Evolutionary conservation across 495 filamentous ascomycete genomes (phyloP), one percentile per base, ranked within the genome.

Genomic region (Sordaria brevicollis): DNA sequence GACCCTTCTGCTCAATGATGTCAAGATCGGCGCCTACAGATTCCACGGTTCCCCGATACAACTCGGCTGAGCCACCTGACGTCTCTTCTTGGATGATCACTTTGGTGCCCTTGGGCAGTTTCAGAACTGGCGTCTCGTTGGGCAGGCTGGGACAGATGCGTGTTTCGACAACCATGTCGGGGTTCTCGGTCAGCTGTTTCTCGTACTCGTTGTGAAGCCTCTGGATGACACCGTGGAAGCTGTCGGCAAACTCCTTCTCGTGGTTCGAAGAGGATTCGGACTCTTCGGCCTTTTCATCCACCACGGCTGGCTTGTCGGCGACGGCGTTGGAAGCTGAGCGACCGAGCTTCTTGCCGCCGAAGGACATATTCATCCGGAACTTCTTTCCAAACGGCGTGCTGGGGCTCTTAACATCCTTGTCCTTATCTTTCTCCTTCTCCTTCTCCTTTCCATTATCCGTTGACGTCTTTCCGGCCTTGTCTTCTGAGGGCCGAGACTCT

Each of bases 21-120:
- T 96, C 92, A 35, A 91, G 90, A 71, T 97, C 92, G 65, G 86
- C 81, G 8, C 91, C 92, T 15, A 94, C 85, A 3, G 86, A 87
- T 43, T 85, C 92, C 13, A 97, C 91, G 6, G 89, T 96, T 1
- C 95, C 96, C 75, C 93, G 84, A 76, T 96, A 98, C 5, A 98
- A 82, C 82, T 98, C 95, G 33, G 91, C 91, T 65, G 93, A 94
- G 65, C 95, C 95, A 35, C 94, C 95, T 37, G 91, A 91, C 1
- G 91, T 90, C 75, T 99, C 96, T 77, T 98, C 95, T 77, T 99
- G 96, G 66, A 99, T 93, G 62, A 98, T 91, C 36, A 99, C 91
- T 29, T 89, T 91, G 19, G 93, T 97, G 21, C 87, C 86, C 21
- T 87, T 76, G 1, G 95, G 95, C 19, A 91, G 89, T 70, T 92